These are phyloP conservation scores for Martensiomyces pterosporus DNA, from an alignment of 192 early-diverging fungal genomes.

Conservation along the genomic window DNA sequence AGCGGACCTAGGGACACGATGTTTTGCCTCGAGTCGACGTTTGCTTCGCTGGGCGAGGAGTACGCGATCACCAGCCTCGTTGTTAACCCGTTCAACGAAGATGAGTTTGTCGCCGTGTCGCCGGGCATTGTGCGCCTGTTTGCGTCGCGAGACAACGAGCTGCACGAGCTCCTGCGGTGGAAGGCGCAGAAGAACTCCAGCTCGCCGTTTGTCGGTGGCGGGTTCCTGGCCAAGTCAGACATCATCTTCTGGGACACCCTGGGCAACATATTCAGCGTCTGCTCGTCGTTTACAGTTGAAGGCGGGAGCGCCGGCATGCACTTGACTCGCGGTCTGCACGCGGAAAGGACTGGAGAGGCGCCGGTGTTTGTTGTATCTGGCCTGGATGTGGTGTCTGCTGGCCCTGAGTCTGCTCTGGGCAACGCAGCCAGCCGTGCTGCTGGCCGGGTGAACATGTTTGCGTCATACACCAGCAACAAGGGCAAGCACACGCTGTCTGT, in stretches of 20 bases:
- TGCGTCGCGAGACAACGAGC: conserved; percentile 29
- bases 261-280: conserved; percentile 43
- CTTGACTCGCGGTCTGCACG: conserved; percentile 20
- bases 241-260: conserved; percentile 42
- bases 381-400: conserved; percentile 11
- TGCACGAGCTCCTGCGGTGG: conserved; percentile 44
- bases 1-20: background rate
- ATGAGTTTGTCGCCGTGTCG: conserved; percentile 48
- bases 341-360: conserved; percentile 2
- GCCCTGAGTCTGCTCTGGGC: conserved; percentile 15
- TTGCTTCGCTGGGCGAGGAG: conserved; percentile 26
- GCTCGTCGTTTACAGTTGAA: conserved; percentile 38
- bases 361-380: conserved; percentile 9
- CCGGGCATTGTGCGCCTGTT: conserved; percentile 35
- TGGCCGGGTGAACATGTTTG: conserved; percentile 14
- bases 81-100: conserved; percentile 39
- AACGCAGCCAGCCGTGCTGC: background rate
- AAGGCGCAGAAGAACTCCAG: conserved; percentile 21
- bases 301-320: conserved; percentile 49
- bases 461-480: conserved; percentile 21
- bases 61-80: conserved; percentile 16
- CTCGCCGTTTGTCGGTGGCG: conserved; percentile 33
- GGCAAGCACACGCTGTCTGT: conserved; percentile 24
- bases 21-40: conserved; percentile 31
- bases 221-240: conserved; percentile 28